Evolutionary conservation across 2,329 filamentous ascomycete species (phyloP).

Genomic region (Claviceps pazoutovae): DNA sequence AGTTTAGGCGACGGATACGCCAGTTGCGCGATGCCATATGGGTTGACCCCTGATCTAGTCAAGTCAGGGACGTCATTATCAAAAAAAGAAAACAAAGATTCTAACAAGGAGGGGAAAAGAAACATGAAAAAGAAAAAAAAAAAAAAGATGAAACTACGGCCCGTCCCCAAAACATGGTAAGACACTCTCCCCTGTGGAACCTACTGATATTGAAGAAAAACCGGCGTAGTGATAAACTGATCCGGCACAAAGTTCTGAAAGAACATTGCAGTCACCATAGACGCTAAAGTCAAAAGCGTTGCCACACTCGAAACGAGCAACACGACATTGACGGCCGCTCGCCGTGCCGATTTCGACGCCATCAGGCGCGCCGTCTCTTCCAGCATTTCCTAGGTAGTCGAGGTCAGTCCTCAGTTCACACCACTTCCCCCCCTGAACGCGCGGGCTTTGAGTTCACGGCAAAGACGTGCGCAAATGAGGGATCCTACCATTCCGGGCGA

Average conservation of each 20-base stretch:
- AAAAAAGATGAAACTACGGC: background rate
- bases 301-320: constrained; percentile 29
- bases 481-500: constrained; percentile 1
- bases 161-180: background rate
- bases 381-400: constrained; percentile 18
- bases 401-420: too few relatives aligned
- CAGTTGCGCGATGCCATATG: constrained; percentile 37
- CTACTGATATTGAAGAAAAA: constrained; percentile 47
- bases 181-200: constrained; percentile 8
- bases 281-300: constrained; percentile 32
- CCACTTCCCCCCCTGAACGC: too few relatives aligned
- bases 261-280: constrained; percentile 36
- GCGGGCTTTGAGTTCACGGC: background rate
- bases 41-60: constrained; percentile 33
- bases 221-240: constrained; percentile 35
- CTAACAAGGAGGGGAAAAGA: too few relatives aligned
- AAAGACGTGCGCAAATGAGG: background rate
- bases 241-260: constrained; percentile 44
- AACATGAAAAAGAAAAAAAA: background rate
- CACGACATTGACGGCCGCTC: constrained; percentile 31
- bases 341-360: constrained; percentile 38
- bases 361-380: constrained; percentile 23
- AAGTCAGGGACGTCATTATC: constrained; percentile 5
- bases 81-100: background rate
- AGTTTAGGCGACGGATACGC: constrained; percentile 42